Conservation (phyloP, 2,329 filamentous ascomycete genomes). For the Aspergillus aculeatus region DNA sequence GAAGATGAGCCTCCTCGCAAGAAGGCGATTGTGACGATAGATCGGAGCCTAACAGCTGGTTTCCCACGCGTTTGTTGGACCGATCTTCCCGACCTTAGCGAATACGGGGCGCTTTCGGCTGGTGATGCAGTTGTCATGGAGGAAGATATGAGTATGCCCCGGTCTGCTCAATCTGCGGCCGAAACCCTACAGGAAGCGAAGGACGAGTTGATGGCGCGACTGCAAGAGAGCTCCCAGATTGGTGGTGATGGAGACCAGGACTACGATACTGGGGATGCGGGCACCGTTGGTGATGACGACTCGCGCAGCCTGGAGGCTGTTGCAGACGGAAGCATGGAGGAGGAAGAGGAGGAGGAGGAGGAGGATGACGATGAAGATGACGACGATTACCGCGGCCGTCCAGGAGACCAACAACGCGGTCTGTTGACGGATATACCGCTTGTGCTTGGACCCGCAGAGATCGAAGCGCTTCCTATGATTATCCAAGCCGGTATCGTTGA, state of each 20-base stretch:
- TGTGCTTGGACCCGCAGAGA: conserved; percentile 90
- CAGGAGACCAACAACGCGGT: conserved; percentile 63
- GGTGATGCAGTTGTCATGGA: conserved; percentile 42
- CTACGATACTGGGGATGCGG: conserved; percentile 42
- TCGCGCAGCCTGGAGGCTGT: conserved; percentile 43
- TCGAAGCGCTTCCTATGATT: conserved; percentile 95
- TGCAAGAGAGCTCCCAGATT: conserved; percentile 47
- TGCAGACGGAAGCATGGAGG: conserved; percentile 47
- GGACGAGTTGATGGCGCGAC: conserved; percentile 50
- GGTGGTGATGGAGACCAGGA: conserved; percentile 41
- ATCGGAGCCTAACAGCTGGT: conserved; percentile 40
- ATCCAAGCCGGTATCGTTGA: conserved; percentile 93
- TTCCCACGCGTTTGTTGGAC: conserved; percentile 45
- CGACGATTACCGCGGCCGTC: conserved; percentile 52
- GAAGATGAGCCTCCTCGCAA: conserved; percentile 40
- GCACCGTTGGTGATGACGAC: conserved; percentile 45
- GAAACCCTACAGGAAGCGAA: conserved; percentile 53
- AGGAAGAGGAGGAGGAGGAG: conserved; percentile 56
- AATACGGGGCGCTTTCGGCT: conserved; percentile 39
- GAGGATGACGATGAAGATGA: conserved; percentile 56
- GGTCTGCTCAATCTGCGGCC: conserved; percentile 49
- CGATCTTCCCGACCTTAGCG: conserved; percentile 45
- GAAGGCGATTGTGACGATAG: conserved; percentile 43
- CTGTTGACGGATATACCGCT: conserved; percentile 91
- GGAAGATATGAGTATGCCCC: conserved; percentile 48